phyloP scores from a whole-genome alignment of 2,329 filamentous ascomycete genomes.

The Tolypocladium tropicale region DNA sequence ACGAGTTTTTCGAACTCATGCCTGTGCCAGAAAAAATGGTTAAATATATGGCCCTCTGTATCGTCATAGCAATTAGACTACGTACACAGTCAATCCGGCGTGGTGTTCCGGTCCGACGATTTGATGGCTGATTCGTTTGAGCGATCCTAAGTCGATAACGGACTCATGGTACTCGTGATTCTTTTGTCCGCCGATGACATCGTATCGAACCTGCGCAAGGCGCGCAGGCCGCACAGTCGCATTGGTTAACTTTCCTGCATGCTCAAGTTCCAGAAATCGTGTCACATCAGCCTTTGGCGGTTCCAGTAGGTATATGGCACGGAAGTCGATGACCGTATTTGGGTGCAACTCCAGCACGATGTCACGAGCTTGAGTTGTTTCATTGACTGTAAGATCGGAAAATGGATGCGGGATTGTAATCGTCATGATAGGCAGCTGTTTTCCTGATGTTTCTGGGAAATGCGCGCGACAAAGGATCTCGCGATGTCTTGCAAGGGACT shows the following conservation, averaged over 20 bases:
- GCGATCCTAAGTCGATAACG: constrained; percentile 19
- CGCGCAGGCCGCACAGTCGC: constrained; percentile 20
- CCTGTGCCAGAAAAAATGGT: constrained; percentile 3
- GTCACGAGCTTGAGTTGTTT: constrained; percentile 23
- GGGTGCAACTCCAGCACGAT: constrained; percentile 18
- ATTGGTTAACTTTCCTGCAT: constrained; percentile 19
- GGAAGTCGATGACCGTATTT: constrained; percentile 28
- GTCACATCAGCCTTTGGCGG: constrained; percentile 37
- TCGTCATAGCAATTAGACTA: neutral
- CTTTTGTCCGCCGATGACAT: constrained; percentile 17
- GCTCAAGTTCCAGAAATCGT: constrained; percentile 33
- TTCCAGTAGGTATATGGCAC: constrained; percentile 39
- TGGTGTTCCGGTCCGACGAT: constrained; percentile 17
- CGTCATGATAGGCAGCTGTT: neutral
- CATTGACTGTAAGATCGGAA: constrained; percentile 15
- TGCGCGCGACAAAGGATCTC: neutral
- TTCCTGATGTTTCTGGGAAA: neutral
- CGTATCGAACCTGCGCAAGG: constrained; percentile 30
- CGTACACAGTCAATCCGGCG: constrained; percentile 19
- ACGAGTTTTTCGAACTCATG: constrained; percentile 25
- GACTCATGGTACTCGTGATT: constrained; percentile 22
- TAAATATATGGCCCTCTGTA: neutral
- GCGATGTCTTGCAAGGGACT: neutral
- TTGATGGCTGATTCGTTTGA: constrained; percentile 13
- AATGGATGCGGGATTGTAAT: constrained; percentile 19